Conservation (phyloP, 257 asterid species). For the Capsicum chinense region DNA sequence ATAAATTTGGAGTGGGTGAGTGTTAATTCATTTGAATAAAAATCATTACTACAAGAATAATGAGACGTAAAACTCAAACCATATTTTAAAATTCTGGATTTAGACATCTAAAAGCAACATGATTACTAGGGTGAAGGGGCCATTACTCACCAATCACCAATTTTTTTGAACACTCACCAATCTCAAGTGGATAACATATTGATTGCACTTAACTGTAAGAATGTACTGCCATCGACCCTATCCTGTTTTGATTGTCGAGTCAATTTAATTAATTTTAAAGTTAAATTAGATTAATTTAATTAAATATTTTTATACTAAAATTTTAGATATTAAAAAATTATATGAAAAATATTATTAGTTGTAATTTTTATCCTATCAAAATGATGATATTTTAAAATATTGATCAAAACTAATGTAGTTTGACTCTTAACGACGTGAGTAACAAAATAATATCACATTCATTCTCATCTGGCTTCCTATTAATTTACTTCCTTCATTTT, state of each 20-base stretch:
- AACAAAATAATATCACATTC: neutral
- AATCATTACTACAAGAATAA: neutral
- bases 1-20: neutral
- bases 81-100: neutral
- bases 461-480: neutral
- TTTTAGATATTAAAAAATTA: no score
- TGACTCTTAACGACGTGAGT: neutral
- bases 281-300: no score
- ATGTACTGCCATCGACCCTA: neutral
- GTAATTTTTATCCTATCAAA: neutral
- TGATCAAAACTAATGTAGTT: neutral
- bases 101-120: neutral
- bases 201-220: neutral
- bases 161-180: neutral
- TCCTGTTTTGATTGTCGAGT: neutral
- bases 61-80: neutral
- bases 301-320: no score
- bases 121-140: conserved; percentile 12
- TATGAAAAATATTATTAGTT: no score
- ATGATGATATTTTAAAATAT: neutral
- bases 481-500: neutral
- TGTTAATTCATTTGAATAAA: neutral
- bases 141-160: neutral
- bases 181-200: conserved; percentile 5
- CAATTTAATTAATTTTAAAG: neutral